A percentile compares a stretch with the other conserved stretches of the same genome.
phyloP scores from a whole-genome alignment of 305 asterid species.

The Solanum hybrid region DNA sequence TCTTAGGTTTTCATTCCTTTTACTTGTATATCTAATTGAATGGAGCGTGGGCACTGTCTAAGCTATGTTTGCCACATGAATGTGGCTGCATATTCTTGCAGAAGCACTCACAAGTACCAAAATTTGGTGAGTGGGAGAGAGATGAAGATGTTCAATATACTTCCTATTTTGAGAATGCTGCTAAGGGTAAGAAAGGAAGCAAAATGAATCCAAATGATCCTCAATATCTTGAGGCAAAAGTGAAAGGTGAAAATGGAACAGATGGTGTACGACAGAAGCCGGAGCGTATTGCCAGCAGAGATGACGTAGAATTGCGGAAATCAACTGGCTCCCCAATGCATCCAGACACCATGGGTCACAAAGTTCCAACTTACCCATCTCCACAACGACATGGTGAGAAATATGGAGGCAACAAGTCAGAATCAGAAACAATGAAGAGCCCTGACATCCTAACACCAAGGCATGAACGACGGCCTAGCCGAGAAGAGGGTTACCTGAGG shows the following conservation, averaged over 20 bases:
- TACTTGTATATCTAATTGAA: not conserved
- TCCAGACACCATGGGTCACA: constrained; percentile 20
- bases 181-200: not conserved
- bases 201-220: constrained; percentile 10
- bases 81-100: not conserved
- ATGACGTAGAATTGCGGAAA: constrained; percentile 31
- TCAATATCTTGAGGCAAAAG: constrained; percentile 4
- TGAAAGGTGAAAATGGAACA: not conserved
- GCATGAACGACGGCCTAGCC: constrained; percentile 36
- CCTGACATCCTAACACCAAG: constrained; percentile 26
- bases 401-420: constrained; percentile 22
- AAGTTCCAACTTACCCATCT: constrained; percentile 23
- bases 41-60: not conserved
- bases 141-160: constrained; percentile 5
- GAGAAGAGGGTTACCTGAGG: constrained; percentile 52
- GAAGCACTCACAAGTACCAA: constrained; percentile 6
- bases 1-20: not conserved
- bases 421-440: constrained; percentile 29
- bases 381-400: constrained; percentile 16
- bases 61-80: not conserved
- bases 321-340: constrained; percentile 30
- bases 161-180: not conserved
- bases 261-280: constrained; percentile 22
- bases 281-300: constrained; percentile 15
- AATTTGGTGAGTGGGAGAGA: constrained; percentile 4